Base-by-base conservation (phyloP, 352 stramenopile genomes). In the Pythium rhizo-oryzae region DNA sequence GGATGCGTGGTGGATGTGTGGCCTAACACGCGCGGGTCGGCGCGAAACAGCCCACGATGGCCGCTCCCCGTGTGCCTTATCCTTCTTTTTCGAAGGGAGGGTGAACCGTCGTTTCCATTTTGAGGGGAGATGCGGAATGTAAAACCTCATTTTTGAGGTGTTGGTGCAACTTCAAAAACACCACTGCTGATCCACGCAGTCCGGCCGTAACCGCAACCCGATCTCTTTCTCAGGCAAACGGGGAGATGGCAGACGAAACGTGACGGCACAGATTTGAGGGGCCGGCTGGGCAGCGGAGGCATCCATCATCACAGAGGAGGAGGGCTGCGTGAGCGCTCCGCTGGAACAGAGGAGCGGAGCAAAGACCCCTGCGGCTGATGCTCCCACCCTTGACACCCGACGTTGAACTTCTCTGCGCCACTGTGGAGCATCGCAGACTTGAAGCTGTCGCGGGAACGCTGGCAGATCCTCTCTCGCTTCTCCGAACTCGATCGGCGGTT, bases 141-240 rank as follows among this genome's bases (percentile, higher is more conserved):
- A 54, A 16, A 64, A 64, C 58, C 58, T 64, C 46, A 16, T 44
- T 19, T 47, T 33, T 30, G 44, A 64, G 58, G 58, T 64, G 43
- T 64, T 64, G 47, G 30, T 43, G 25, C 57, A 64, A 64, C 58
- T 64, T 64, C 58, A 64, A 64, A 64, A 55, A 63, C 41, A 15
- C n/a, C 56, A 19, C 43, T 23, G 7, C 21, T 30, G 33, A 60
- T 60, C 53, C 53, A 60, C 15, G 21, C 33, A 35, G 18, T 39
- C 7, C 11, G 4, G 30, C 1, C 41, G 39, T 53, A 63, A 63
- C 57, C 57, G 43, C 57, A 64, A 56, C 58, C 58, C 46, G 58
- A 57, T 64, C 44, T 64, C 44, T 43, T 63, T 51, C 57, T 46
- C 46, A 63, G 43, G 24, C 41, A 41, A 4, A 33, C 2, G n/a